Conservation (phyloP, 1,284 basidiomycete genomes). For the Ustilago nuda region DNA sequence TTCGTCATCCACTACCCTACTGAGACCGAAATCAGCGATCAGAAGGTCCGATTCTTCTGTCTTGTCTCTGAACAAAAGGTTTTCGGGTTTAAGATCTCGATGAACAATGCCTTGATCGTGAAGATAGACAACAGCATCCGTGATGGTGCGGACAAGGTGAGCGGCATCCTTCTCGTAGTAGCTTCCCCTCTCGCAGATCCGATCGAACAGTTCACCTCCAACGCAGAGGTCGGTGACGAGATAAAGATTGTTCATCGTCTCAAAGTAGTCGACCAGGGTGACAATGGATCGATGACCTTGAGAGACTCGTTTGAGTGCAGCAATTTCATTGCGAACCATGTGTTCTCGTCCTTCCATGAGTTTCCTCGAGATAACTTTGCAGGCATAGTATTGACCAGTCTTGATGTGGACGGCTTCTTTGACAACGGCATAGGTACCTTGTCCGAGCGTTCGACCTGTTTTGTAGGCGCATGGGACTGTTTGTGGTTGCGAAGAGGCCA, state of each 20-base stretch:
- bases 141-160: constrained; percentile 85
- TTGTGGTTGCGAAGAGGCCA: constrained; percentile 46
- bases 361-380: constrained; percentile 82
- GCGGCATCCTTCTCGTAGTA: constrained; percentile 98
- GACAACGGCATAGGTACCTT: constrained; percentile 90
- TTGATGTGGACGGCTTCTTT: constrained; percentile 96
- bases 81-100: constrained; percentile 96
- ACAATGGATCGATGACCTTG: constrained; percentile 82
- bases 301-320: constrained; percentile 92
- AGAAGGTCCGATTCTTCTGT: constrained; percentile 93
- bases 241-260: constrained; percentile 87
- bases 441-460: constrained; percentile 73
- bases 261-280: constrained; percentile 92
- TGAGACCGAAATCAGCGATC: constrained; percentile 95
- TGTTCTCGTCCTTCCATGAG: constrained; percentile 80
- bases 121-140: constrained; percentile 88
- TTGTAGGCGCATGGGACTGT: constrained; percentile 68
- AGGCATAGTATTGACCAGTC: constrained; percentile 74
- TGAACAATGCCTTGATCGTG: constrained; percentile 96
- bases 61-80: constrained; percentile 90
- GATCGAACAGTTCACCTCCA: constrained; percentile 96
- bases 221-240: constrained; percentile 97
- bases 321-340: constrained; percentile 93
- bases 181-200: constrained; percentile 96
- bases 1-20: constrained; percentile 86